Conservation (phyloP, 1,284 basidiomycete species). For the Mycosarcoma mackinlayi region DNA sequence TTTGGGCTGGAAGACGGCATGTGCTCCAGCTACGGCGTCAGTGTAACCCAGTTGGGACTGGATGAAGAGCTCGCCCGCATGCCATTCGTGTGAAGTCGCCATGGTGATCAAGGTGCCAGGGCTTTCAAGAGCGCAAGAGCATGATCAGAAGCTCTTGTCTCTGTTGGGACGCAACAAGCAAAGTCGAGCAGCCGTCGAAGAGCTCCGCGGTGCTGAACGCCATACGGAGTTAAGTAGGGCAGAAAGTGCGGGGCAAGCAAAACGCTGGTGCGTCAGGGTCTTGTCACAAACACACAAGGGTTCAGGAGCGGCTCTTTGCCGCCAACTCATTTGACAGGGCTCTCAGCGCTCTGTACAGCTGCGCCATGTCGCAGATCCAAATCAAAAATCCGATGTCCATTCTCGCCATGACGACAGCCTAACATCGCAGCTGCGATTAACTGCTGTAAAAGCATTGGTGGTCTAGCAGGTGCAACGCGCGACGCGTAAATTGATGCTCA, state of each 20-base stretch:
- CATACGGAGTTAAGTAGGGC: neutral
- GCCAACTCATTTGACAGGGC: neutral
- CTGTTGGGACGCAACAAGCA: too few relatives aligned
- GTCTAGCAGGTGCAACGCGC: too few relatives aligned
- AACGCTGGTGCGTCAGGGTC: conserved; percentile 4
- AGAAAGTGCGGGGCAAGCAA: neutral
- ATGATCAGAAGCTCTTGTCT: too few relatives aligned
- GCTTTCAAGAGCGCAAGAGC: neutral
- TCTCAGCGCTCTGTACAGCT: too few relatives aligned
- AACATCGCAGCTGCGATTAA: too few relatives aligned
- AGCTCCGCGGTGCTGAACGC: too few relatives aligned
- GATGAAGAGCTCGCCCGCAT: conserved; percentile 33
- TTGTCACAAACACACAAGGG: too few relatives aligned
- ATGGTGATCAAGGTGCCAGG: conserved; percentile 1
- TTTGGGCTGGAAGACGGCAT: conserved; percentile 28
- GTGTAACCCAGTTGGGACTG: conserved; percentile 28
- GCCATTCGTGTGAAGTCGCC: conserved; percentile 36
- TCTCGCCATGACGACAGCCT: too few relatives aligned
- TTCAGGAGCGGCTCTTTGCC: neutral
- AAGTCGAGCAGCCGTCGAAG: too few relatives aligned
- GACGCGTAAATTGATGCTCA: conserved; percentile 23
- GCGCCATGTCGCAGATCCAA: too few relatives aligned
- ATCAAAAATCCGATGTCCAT: too few relatives aligned
- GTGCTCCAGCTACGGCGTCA: conserved; percentile 32
- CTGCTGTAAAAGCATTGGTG: too few relatives aligned